Base-by-base conservation (phyloP, 768 basidiomycete genomes). In the Naganishia vishniacii region DNA sequence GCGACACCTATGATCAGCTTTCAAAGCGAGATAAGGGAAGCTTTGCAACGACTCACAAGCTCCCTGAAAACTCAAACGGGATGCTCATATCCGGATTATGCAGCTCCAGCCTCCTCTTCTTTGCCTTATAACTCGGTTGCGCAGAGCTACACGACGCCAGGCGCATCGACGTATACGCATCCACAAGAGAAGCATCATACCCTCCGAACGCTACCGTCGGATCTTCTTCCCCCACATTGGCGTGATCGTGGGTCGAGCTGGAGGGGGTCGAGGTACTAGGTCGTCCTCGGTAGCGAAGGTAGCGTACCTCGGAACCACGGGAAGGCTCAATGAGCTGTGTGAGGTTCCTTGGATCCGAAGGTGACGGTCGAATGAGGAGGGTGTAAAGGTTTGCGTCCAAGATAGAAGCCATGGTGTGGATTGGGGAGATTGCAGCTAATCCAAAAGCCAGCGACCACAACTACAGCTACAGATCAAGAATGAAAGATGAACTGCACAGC, bases 1-100 rank as follows among this genome's bases (percentile, higher is more conserved):
- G 25, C 13, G 41, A 23, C 20, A 60, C n/a, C 13, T 4, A n/a
- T 18, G 6, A 47, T 11, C 6, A 58, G 6, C 53, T n/a, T n/a
- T n/a, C n/a, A n/a, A n/a, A n/a, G n/a, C n/a, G n/a, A n/a, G n/a
- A n/a, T n/a, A n/a, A n/a, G n/a, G n/a, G n/a, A n/a, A n/a, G n/a
- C n/a, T n/a, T n/a, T n/a, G 51, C 4, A 67, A 66, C 26, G 13
- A 42, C 75, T 68, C 42, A 77, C 72, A 77, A 34, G n/a, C 63
- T 66, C 13, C 73, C 73, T 3, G 74, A 70, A 18, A 69, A 71
- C 16, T 74, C 73, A 60, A 75, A 73, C 2, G 68, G 64, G 12
- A 77, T 61, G 11, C 62, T 62, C 59, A 75, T 69, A 48, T 77
- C 75, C n/a, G 75, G 75, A 9, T 71, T 73, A 64, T 73, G 74